Conservation (phyloP, 306 rosid species). For the Aeschynomene evenia region DNA sequence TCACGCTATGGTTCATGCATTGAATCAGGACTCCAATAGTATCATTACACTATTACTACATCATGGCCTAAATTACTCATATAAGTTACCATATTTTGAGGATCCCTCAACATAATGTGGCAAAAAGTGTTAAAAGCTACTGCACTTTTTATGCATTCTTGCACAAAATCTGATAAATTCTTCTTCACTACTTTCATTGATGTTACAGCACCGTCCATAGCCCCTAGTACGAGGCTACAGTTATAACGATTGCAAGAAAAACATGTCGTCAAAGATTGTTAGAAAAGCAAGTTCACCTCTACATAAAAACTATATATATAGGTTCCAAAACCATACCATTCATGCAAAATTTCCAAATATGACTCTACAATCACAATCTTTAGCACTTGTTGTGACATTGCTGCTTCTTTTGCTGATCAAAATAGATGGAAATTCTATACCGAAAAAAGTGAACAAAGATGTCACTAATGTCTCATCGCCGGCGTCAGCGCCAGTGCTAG, state of each 20-base stretch:
- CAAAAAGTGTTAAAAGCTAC: neutral
- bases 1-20: neutral
- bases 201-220: neutral
- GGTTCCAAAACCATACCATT: neutral
- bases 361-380: conserved; percentile 2
- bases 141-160: neutral
- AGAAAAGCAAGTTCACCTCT: neutral
- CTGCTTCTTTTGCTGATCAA: conserved; percentile 12
- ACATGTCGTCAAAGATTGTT: conserved; percentile 19
- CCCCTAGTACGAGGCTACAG: conserved; percentile 15
- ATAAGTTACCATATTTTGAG: neutral
- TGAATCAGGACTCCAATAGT: neutral
- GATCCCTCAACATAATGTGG: neutral
- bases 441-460: neutral
- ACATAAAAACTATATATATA: neutral
- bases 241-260: conserved; percentile 37
- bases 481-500: conserved; percentile 11
- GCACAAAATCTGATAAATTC: neutral
- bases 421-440: conserved; percentile 10
- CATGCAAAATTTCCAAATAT: neutral
- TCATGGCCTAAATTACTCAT: neutral
- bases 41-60: neutral
- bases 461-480: neutral
- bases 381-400: conserved; percentile 22
- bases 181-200: neutral